Conservation (phyloP, 371 early-diverging fungal genomes). For the Actinomortierella wolfii region DNA sequence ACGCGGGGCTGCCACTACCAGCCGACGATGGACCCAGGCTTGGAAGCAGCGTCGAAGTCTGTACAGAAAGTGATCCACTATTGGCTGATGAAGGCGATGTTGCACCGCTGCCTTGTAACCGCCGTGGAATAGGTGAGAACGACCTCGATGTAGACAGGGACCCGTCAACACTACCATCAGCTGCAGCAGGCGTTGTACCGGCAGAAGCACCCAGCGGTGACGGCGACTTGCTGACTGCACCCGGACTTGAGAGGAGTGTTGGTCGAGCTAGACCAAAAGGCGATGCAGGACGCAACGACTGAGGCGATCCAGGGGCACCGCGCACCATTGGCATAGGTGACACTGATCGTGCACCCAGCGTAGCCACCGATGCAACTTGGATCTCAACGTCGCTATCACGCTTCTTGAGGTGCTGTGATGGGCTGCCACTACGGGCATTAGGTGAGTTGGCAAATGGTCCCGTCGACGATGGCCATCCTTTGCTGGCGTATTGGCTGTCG, state of each 20-base stretch:
- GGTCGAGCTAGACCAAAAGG: slow-evolving; percentile 30
- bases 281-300: slow-evolving; percentile 12
- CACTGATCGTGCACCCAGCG: slow-evolving; percentile 22
- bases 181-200: too few species aligned
- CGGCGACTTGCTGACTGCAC: too few species aligned
- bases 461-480: too few species aligned
- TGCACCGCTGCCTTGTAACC: slow-evolving; percentile 19
- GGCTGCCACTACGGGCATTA: background rate
- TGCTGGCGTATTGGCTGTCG: too few species aligned
- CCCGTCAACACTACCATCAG: background rate
- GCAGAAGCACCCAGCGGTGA: too few species aligned
- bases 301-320: slow-evolving; percentile 3
- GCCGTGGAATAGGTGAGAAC: slow-evolving; percentile 33
- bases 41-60: slow-evolving; percentile 6
- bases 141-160: slow-evolving; percentile 12
- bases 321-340: slow-evolving; percentile 28
- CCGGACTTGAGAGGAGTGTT: background rate
- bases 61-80: slow-evolving; percentile 10
- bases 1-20: slow-evolving; percentile 8
- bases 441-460: slow-evolving; percentile 10
- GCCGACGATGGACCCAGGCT: background rate
- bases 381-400: slow-evolving; percentile 45
- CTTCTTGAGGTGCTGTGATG: slow-evolving; percentile 12
- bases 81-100: slow-evolving; percentile 12
- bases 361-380: slow-evolving; percentile 35